A percentile compares a stretch with the other conserved stretches of the same genome.
phyloP scores from a whole-genome alignment of 495 filamentous ascomycete genomes.

The Chaetomidium leptoderma region DNA sequence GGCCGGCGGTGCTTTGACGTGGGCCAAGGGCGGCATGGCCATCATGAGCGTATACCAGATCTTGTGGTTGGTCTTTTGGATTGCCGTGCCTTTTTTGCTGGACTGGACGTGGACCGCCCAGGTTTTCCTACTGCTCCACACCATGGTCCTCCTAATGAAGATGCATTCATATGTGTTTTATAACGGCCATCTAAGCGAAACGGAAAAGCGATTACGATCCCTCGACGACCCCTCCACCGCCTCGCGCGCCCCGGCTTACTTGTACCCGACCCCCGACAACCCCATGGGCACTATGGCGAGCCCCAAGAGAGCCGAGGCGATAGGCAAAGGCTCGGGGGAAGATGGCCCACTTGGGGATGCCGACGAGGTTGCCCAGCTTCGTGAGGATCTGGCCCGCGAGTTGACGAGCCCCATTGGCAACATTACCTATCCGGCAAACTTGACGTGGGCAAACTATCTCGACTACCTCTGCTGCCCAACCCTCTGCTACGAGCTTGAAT shows the following conservation, averaged over 20 bases:
- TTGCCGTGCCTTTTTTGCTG: constrained; percentile 82
- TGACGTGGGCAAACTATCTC: constrained; percentile 72
- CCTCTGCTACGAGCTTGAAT: constrained; percentile 95
- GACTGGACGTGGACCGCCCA: constrained; percentile 91
- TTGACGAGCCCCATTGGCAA: constrained; percentile 83
- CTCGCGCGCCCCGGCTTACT: constrained; percentile 63
- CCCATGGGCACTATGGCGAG: constrained; percentile 41
- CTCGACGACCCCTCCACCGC: constrained; percentile 74
- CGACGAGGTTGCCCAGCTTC: constrained; percentile 58
- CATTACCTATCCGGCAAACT: constrained; percentile 85
- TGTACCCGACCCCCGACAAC: constrained; percentile 66
- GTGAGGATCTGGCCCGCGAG: constrained; percentile 85
- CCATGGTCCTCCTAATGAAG: constrained; percentile 91
- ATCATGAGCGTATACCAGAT: constrained; percentile 79
- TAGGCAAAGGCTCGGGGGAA: constrained; percentile 36
- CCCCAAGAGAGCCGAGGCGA: constrained; percentile 36
- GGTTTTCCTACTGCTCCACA: constrained; percentile 89
- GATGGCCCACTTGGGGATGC: constrained; percentile 37
- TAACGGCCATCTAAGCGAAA: constrained; percentile 89
- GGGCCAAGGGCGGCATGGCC: constrained; percentile 69
- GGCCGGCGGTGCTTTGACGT: constrained; percentile 56
- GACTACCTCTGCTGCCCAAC: constrained; percentile 93
- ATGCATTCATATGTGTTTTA: constrained; percentile 98
- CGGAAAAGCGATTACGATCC: constrained; percentile 67
- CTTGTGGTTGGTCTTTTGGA: constrained; percentile 77